These are phyloP conservation scores for Lasiodiplodia citricola DNA, from an alignment of 2,329 filamentous ascomycete species.

Conservation along the genomic window DNA sequence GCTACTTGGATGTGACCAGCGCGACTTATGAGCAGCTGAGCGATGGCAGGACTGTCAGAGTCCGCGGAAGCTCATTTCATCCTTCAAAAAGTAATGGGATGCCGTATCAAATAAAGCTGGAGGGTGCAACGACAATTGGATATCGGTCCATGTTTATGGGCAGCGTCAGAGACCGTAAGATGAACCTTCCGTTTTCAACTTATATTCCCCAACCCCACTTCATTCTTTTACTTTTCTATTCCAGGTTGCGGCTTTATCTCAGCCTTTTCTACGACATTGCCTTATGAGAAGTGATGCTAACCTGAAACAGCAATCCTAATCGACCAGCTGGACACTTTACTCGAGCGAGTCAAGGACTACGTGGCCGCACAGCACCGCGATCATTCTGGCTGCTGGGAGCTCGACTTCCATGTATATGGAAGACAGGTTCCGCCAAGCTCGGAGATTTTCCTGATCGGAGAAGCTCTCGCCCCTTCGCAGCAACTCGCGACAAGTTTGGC, in stretches of 20 bases:
- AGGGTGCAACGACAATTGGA: slow-evolving; percentile 52
- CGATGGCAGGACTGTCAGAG: not conserved
- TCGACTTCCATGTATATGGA: not conserved
- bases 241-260: accelerated
- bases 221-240: too few species aligned
- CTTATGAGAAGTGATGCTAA: not conserved
- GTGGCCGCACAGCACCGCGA: not conserved
- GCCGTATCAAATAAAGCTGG: slow-evolving; percentile 56
- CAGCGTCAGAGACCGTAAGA: slow-evolving; percentile 47
- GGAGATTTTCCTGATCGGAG: slow-evolving; percentile 53
- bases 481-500: slow-evolving; percentile 52
- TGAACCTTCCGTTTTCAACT: too few species aligned
- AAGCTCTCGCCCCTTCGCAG: slow-evolving; percentile 54
- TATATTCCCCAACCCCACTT: too few species aligned
- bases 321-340: not conserved
- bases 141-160: slow-evolving; percentile 56
- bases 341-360: not conserved
- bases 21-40: not conserved
- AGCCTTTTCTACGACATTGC: too few species aligned
- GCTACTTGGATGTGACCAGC: not conserved
- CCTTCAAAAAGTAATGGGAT: slow-evolving; percentile 30
- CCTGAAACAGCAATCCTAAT: not conserved
- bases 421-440: too few species aligned
- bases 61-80: not conserved
- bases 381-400: not conserved